Evolutionary conservation across 768 basidiomycete genomes (phyloP).

Genomic region (Clitopilus hobsonii): DNA sequence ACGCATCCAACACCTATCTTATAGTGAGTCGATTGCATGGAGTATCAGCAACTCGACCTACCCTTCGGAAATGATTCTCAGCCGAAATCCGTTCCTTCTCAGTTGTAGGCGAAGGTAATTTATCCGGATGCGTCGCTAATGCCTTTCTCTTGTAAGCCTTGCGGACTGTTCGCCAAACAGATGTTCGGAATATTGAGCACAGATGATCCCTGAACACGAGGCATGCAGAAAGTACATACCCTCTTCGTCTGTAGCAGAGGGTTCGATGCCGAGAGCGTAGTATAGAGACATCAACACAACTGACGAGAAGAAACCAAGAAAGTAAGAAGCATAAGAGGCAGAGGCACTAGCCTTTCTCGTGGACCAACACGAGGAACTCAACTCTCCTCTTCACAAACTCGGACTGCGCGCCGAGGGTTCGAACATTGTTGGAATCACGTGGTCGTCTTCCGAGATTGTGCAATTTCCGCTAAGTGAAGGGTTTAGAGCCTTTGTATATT

Average conservation of each 20-base stretch:
- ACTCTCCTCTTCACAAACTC: background rate
- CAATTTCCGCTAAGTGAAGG: background rate
- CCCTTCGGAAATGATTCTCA: constrained; percentile 57
- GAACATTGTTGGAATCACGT: background rate
- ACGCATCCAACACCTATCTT: constrained; percentile 57
- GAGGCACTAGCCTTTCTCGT: background rate
- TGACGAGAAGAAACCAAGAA: background rate
- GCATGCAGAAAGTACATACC: constrained; percentile 25
- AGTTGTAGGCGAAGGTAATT: constrained; percentile 50
- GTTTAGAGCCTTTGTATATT: too few species aligned
- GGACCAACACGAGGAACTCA: background rate
- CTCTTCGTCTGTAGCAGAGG: constrained; percentile 45
- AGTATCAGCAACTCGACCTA: constrained; percentile 20
- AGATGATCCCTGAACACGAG: background rate
- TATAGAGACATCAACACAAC: constrained; percentile 18
- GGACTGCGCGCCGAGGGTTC: background rate
- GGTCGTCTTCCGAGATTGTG: background rate
- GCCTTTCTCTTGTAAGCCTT: constrained; percentile 64
- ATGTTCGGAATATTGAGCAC: background rate
- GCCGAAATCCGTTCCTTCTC: constrained; percentile 48
- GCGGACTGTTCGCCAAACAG: constrained; percentile 38
- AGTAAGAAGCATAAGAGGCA: background rate
- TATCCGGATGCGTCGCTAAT: constrained; percentile 72
- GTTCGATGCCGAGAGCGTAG: constrained; percentile 41
- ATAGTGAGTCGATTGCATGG: constrained; percentile 3